A percentile compares a stretch with the other conserved stretches of the same genome.
These are phyloP conservation scores for Telfairia occidentalis DNA, from an alignment of 331 rosid genomes.

Conservation along the genomic window DNA sequence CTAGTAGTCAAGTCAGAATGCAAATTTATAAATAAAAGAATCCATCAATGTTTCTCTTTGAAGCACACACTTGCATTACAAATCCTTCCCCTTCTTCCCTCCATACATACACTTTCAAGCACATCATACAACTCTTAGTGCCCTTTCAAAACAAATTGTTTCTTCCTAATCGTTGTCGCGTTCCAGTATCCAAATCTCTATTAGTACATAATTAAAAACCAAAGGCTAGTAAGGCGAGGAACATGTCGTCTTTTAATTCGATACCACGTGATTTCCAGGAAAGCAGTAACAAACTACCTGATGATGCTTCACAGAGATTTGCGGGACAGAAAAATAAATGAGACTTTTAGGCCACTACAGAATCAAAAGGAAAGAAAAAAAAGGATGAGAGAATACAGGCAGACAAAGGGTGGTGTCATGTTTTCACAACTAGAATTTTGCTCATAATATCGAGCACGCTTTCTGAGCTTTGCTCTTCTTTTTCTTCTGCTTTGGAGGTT, in stretches of 20 bases:
- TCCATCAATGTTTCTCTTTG: constrained; percentile 5
- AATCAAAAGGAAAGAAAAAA: constrained; percentile 28
- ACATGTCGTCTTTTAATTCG: not conserved
- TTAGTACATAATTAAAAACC: not conserved
- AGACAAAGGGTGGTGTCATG: constrained; percentile 38
- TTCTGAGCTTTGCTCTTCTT: constrained; percentile 88
- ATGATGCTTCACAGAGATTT: constrained; percentile 52
- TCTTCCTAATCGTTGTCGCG: not conserved
- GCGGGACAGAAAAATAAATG: constrained; percentile 40
- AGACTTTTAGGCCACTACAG: constrained; percentile 52
- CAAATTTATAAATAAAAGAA: constrained; percentile 4
- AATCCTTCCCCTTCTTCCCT: constrained; percentile 1
- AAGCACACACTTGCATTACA: constrained; percentile 12
- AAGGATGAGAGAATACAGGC: constrained; percentile 31
- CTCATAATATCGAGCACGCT: constrained; percentile 95
- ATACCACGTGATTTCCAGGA: constrained; percentile 4
- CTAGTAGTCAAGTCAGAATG: constrained; percentile 3
- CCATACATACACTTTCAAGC: constrained; percentile 7
- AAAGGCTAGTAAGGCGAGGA: not conserved
- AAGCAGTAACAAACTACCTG: constrained; percentile 5
- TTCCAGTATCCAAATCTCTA: constrained; percentile 4
- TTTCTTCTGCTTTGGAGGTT: constrained; percentile 99
- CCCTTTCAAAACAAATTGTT: not conserved
- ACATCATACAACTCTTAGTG: not conserved
- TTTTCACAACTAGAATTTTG: constrained; percentile 42